These are phyloP conservation scores for Phlebiopsis flavidoalba DNA, from an alignment of 768 basidiomycete genomes.

Conservation along the genomic window DNA sequence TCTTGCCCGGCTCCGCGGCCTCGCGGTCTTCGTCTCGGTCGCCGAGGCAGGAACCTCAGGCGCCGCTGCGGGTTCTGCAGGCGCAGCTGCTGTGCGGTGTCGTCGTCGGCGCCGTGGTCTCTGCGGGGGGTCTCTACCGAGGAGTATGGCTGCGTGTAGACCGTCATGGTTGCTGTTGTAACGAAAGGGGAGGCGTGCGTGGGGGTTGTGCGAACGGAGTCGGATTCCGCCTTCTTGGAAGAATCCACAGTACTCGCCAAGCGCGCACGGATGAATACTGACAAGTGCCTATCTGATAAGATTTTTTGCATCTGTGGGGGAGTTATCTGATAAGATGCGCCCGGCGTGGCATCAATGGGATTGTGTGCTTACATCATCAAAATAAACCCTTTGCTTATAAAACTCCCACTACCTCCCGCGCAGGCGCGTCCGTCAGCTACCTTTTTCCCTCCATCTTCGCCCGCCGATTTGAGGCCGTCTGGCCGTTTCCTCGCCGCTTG, in stretches of 20 bases:
- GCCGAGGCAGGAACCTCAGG: conserved; percentile 3
- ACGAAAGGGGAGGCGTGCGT: background rate
- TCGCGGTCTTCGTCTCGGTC: conserved; percentile 6
- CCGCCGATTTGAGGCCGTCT: background rate
- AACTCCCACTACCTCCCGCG: conserved; percentile 4
- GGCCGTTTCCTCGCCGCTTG: background rate
- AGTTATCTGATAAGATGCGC: background rate
- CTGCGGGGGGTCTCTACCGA: background rate
- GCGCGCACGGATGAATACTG: background rate
- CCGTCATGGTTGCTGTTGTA: background rate
- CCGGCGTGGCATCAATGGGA: background rate
- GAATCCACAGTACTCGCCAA: background rate
- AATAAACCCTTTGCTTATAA: background rate
- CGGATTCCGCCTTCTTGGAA: background rate
- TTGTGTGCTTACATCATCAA: background rate
- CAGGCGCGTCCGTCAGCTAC: conserved; percentile 13
- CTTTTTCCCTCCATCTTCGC: conserved; percentile 6
- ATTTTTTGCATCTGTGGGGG: background rate
- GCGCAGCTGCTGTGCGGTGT: background rate
- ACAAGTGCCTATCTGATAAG: background rate
- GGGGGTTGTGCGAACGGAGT: conserved; percentile 6
- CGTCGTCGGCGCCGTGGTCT: background rate
- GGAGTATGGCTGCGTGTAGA: background rate
- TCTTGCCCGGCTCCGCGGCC: conserved; percentile 59
- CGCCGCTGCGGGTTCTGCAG: background rate